Base-by-base conservation (phyloP, 306 rosid genomes). In the Urtica urens region DNA sequence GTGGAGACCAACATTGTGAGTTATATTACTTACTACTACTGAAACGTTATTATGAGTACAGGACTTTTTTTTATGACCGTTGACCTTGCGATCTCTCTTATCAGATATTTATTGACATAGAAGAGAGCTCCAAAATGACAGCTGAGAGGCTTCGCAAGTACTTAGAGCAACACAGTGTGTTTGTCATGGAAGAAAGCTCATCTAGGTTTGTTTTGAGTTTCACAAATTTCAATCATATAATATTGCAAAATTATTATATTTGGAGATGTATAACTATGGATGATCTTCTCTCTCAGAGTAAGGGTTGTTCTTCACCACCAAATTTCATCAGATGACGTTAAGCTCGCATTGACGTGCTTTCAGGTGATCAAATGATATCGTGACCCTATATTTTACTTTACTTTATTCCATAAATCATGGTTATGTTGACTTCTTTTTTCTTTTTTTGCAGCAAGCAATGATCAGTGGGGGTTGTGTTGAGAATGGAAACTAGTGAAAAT, bases 1-100 rank as follows among this genome's bases (percentile, higher is more conserved):
- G 82, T 74, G 23, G 80, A 83, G 71, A 84, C 93, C 70, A 90
- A 90, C 58, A 84, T 88, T 5, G 96, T 83, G 62, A 80, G 95
- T 80, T n/a, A n/a, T n/a, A n/a, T n/a, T n/a, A 59, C 54, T 51
- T 3, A 35, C 11, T 35, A 9, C n/a, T n/a, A 35, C 40, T 35
- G 4, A 3, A 35, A 4, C 40, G n/a, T 10, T 3, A 7, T 35
- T 13, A 3, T 35, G n/a, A 35, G n/a, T 3, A 35, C 2, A n/a
- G n/a, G n/a, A n/a, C n/a, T n/a, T n/a, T n/a, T 10, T 28, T 10
- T 28, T 28, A 4, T 28, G 4, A 28, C 33, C 33, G 33, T 28
- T 28, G 33, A 28, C 10, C 4, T 24, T 10, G 43, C 38, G 26
- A 28, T 61, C 2, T 65, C 3, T 23, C 28, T 39, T 47, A 40